phyloP scores from a whole-genome alignment of 2,329 filamentous ascomycete genomes.

The Berkeleyomyces basicola region DNA sequence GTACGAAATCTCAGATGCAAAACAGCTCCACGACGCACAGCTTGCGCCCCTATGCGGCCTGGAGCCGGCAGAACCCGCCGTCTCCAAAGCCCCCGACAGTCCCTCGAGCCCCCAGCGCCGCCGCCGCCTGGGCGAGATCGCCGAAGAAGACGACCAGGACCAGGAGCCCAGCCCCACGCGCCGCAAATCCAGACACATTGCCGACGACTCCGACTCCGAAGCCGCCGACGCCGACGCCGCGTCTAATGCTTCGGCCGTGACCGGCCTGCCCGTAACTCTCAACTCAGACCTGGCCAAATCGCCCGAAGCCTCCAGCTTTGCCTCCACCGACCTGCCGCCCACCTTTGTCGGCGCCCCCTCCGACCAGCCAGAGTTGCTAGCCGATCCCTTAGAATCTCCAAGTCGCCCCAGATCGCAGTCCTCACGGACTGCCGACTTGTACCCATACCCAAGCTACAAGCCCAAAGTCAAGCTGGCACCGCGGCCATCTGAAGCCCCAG shows the following conservation, averaged over 20 bases:
- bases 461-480: constrained; percentile 83
- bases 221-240: neutral
- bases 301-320: constrained; percentile 34
- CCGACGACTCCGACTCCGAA: constrained; percentile 14
- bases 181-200: constrained; percentile 37
- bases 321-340: constrained; percentile 32
- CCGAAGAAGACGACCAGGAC: constrained; percentile 79
- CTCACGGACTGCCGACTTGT: constrained; percentile 30
- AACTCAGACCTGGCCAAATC: constrained; percentile 35
- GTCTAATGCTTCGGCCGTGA: constrained; percentile 11
- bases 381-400: constrained; percentile 24
- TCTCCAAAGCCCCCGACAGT: constrained; percentile 54
- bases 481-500: constrained; percentile 55
- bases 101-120: constrained; percentile 65
- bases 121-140: constrained; percentile 73
- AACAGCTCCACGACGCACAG: constrained; percentile 73
- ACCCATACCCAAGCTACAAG: constrained; percentile 39
- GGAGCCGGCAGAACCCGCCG: constrained; percentile 54
- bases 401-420: constrained; percentile 36
- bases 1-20: constrained; percentile 57
- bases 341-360: constrained; percentile 30
- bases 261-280: constrained; percentile 28
- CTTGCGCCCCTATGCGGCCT: constrained; percentile 78
- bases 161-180: constrained; percentile 33
- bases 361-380: constrained; percentile 28